Conservation (phyloP, 495 filamentous ascomycete genomes). For the Astrocystis sublimbata region DNA sequence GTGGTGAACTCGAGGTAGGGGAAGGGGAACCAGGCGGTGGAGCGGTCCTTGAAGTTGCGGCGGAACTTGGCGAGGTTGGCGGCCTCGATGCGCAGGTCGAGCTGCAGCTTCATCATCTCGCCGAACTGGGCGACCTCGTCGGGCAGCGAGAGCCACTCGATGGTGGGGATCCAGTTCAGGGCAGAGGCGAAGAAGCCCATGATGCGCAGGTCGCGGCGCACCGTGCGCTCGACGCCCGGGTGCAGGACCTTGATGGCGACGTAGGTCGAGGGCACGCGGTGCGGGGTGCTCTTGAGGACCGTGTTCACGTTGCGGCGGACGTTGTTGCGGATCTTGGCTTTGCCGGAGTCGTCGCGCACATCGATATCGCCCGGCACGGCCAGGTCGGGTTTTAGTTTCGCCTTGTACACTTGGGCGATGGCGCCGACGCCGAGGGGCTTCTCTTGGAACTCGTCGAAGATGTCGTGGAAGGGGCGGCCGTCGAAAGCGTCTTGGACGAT, state of each 20-base stretch:
- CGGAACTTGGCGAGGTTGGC: conserved; percentile 88
- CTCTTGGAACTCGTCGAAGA: conserved; percentile 96
- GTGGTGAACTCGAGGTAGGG: conserved; percentile 91
- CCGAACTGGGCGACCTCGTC: conserved; percentile 94
- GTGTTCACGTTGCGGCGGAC: conserved; percentile 81
- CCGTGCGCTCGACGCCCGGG: conserved; percentile 83
- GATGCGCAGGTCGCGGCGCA: conserved; percentile 85
- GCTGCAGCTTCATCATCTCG: conserved; percentile 96
- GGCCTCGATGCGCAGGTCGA: conserved; percentile 93
- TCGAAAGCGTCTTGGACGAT: conserved; percentile 81
- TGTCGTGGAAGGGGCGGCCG: conserved; percentile 77
- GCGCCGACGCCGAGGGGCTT: conserved; percentile 90
- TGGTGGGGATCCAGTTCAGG: conserved; percentile 86
- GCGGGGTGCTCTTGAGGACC: conserved; percentile 80
- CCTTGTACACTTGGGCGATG: conserved; percentile 97
- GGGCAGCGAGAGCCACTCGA: conserved; percentile 96
- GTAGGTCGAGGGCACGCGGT: conserved; percentile 84
- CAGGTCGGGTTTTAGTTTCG: conserved; percentile 82
- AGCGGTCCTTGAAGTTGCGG: conserved; percentile 82
- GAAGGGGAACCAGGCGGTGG: conserved; percentile 94
- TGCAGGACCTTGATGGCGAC: conserved; percentile 97
- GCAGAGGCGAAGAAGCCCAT: conserved; percentile 89
- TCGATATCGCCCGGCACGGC: conserved; percentile 61
- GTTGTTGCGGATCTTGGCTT: conserved; percentile 61
- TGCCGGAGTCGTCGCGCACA: conserved; percentile 50